Percentiles rank a stretch among this genome's conserved stretches.
These are phyloP conservation scores for Sutorius australiensis DNA, from an alignment of 768 basidiomycete species.

Conservation along the genomic window DNA sequence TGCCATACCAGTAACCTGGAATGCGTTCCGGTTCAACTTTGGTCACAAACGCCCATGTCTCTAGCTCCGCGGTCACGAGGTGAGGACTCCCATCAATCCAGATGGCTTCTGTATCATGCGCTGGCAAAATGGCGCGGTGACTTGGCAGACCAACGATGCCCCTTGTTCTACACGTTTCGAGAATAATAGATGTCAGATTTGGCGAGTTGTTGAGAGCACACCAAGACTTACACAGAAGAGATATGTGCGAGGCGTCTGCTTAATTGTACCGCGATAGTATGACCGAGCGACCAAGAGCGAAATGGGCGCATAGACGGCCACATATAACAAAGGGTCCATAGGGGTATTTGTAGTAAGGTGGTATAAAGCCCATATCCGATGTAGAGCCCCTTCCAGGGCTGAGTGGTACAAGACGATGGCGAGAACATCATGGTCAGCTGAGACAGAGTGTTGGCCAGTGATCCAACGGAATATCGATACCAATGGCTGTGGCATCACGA, in stretches of 20 bases:
- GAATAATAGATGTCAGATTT: background rate
- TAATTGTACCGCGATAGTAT: conserved; percentile 36
- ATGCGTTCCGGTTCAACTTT: conserved; percentile 41
- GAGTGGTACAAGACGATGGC: conserved; percentile 18
- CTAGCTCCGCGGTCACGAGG: conserved; percentile 31
- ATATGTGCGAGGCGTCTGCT: conserved; percentile 27
- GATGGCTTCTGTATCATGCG: conserved; percentile 17
- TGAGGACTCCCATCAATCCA: conserved; percentile 34
- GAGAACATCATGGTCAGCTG: conserved; percentile 6
- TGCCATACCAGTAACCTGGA: conserved; percentile 57
- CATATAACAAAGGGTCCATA: conserved; percentile 42
- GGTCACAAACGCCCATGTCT: conserved; percentile 28
- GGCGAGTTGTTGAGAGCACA: background rate
- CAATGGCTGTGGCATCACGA: background rate
- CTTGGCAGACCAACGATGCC: conserved; percentile 6
- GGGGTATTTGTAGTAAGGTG: conserved; percentile 43
- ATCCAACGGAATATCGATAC: background rate
- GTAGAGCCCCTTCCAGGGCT: conserved; percentile 50
- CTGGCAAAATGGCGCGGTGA: conserved; percentile 7
- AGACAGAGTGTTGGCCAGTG: background rate
- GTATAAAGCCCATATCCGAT: conserved; percentile 40
- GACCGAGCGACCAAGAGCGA: conserved; percentile 43
- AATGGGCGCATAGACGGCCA: conserved; percentile 38
- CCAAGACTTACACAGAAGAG: conserved; percentile 16
- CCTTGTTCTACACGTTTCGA: conserved; percentile 6